Conservation (phyloP, 2,329 filamentous ascomycete species). For the Metarhizium sp. region DNA sequence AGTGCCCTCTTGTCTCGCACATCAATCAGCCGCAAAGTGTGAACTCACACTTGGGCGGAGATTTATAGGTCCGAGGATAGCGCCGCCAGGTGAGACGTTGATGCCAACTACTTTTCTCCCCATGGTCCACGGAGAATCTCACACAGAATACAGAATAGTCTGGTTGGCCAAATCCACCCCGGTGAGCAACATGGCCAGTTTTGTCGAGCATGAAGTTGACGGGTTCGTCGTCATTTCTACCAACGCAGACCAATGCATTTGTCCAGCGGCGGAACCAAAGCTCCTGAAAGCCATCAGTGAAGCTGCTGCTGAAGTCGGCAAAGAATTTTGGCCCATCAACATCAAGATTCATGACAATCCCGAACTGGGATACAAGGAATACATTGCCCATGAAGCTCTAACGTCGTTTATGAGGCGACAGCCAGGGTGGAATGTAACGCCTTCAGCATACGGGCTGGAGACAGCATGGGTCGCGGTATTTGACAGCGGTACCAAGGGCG, state of each 20-base stretch:
- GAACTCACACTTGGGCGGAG: no score
- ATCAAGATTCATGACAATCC: conserved; percentile 33
- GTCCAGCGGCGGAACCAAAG: neutral
- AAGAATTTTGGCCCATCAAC: conserved; percentile 25
- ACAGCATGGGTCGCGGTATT: conserved; percentile 34
- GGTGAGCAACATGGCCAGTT: neutral
- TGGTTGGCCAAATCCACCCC: no score
- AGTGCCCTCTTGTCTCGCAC: no score
- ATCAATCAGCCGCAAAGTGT: no score
- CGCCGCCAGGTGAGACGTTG: no score
- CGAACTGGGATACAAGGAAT: conserved; percentile 30
- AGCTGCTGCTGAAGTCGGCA: conserved; percentile 10
- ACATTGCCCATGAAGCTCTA: conserved; percentile 29
- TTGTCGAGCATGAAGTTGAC: conserved; percentile 4
- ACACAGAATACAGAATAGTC: no score
- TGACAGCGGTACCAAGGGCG: conserved; percentile 22
- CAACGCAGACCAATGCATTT: neutral
- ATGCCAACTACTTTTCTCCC: no score
- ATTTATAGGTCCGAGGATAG: no score
- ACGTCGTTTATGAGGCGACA: conserved; percentile 24
- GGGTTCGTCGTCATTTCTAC: conserved; percentile 7
- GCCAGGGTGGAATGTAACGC: conserved; percentile 27
- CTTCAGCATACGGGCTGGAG: conserved; percentile 29
- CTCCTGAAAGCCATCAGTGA: conserved; percentile 31
- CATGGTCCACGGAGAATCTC: no score